Base-by-base conservation (phyloP, 257 asterid species). In the Fraxinus quadrangulata region DNA sequence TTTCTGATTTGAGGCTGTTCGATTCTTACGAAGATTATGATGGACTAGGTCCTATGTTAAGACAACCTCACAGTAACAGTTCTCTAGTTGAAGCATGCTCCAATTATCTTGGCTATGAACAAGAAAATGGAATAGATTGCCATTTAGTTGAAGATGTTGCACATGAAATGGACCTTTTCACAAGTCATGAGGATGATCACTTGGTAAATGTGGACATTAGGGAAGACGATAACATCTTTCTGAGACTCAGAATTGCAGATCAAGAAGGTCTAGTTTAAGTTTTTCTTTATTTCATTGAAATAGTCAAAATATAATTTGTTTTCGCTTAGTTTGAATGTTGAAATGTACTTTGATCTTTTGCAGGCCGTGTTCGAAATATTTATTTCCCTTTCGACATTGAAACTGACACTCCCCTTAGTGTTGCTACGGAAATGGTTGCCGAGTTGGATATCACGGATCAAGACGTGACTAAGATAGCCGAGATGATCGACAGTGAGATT, bases 371-470 rank as follows among this genome's bases (percentile, higher is more conserved):
- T 45, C 77, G 90, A 77, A 87, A 87, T 77, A 87, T 87, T 24
- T 87, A 87, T 56, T 87, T 87, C 83, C 89, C 89, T 33, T 85
- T 87, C 74, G 89, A 87, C 72, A 33, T 81, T 8, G 87, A 85
- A 61, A 70, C 61, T 26, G 90, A 87, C 74, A 87, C 90, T 21
- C 87, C 90, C 72, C 51, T 85, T 65, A 82, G 81, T 4, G 90
- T 87, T 51, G 90, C 90, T 16, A 87, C 87, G 12, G 90, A 87
- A 85, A 87, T 87, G 90, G 89, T 87, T 16, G 82, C 86, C 23
- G 90, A 87, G 75, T 78, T 87, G 77, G 90, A 87, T 72, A 83
- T 87, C 42, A 85, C 83, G 6, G 90, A 87, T 73, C 90, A 85
- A 81, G 90, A 87, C 31, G 87, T 83, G 39, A 85, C 86, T 11